These are phyloP conservation scores for Amyloporia xantha DNA, from an alignment of 768 basidiomycete genomes.

Conservation along the genomic window DNA sequence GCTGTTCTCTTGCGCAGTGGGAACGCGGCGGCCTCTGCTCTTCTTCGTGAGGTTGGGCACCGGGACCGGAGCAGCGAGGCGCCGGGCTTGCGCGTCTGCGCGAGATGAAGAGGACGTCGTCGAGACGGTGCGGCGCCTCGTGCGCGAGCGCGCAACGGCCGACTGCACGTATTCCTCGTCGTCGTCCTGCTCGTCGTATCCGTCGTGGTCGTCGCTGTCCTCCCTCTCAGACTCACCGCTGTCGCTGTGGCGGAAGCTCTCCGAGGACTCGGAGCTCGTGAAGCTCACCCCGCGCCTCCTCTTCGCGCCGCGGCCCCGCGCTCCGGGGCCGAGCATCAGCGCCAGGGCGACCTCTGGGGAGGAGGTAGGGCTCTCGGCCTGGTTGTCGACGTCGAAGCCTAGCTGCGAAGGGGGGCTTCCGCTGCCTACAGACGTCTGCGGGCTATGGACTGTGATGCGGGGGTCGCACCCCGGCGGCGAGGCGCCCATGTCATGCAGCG, in stretches of 20 bases:
- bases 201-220: not conserved
- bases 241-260: constrained; percentile 1
- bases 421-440: not conserved
- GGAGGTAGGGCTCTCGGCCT: constrained; percentile 5
- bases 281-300: constrained; percentile 12
- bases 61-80: constrained; percentile 55
- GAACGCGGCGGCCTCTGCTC: constrained; percentile 71
- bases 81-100: constrained; percentile 17
- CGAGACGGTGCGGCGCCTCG: constrained; percentile 9
- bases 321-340: constrained; percentile 7
- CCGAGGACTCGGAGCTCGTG: constrained; percentile 11
- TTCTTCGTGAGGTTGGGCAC: constrained; percentile 78
- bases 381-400: constrained; percentile 4
- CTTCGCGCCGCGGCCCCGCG: constrained; percentile 5
- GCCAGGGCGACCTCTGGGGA: constrained; percentile 10
- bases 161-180: constrained; percentile 16
- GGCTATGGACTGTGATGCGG: constrained; percentile 11
- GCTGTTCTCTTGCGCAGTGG: constrained; percentile 35
- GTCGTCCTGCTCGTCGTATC: constrained; percentile 10
- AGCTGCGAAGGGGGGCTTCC: not conserved
- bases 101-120: constrained; percentile 6
- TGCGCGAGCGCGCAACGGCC: constrained; percentile 3
- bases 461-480: constrained; percentile 12
- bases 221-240: constrained; percentile 12
- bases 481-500: constrained; percentile 9